Conservation (phyloP, 2,329 filamentous ascomycete genomes). For the Apiospora malaysiana region DNA sequence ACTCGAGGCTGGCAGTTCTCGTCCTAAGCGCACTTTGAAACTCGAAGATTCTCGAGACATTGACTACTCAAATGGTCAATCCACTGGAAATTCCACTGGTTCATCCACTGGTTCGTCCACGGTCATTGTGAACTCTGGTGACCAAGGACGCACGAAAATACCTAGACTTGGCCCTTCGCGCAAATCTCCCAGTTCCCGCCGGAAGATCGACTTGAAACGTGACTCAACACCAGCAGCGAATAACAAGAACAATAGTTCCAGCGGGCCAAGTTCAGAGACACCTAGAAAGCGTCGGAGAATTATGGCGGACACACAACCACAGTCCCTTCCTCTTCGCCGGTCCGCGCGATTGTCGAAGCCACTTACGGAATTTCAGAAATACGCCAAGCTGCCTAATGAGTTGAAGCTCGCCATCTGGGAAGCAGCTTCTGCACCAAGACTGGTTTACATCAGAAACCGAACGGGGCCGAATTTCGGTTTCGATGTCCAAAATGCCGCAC, state of each 20-base stretch:
- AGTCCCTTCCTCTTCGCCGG: conserved; percentile 30
- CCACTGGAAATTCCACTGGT: neutral
- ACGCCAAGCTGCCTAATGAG: conserved; percentile 34
- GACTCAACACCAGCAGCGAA: neutral
- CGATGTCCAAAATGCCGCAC: conserved; percentile 33
- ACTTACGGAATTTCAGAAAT: conserved; percentile 37
- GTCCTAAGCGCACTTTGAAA: neutral
- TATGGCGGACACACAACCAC: neutral
- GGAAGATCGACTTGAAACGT: neutral
- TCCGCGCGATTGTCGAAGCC: conserved; percentile 38
- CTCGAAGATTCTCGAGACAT: conserved; percentile 3
- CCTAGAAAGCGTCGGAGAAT: neutral
- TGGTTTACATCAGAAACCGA: conserved; percentile 39
- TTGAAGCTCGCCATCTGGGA: conserved; percentile 40
- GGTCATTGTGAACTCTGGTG: neutral
- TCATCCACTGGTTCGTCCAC: neutral
- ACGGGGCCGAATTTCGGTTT: conserved; percentile 22
- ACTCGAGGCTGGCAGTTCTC: neutral
- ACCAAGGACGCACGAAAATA: neutral
- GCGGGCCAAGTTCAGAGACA: neutral
- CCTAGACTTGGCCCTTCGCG: neutral
- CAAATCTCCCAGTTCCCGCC: neutral
- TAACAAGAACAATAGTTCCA: neutral
- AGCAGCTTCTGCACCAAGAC: conserved; percentile 34
- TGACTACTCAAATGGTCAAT: neutral